phyloP scores from a whole-genome alignment of 257 asterid species.

The Nicotiana obtusifolia region DNA sequence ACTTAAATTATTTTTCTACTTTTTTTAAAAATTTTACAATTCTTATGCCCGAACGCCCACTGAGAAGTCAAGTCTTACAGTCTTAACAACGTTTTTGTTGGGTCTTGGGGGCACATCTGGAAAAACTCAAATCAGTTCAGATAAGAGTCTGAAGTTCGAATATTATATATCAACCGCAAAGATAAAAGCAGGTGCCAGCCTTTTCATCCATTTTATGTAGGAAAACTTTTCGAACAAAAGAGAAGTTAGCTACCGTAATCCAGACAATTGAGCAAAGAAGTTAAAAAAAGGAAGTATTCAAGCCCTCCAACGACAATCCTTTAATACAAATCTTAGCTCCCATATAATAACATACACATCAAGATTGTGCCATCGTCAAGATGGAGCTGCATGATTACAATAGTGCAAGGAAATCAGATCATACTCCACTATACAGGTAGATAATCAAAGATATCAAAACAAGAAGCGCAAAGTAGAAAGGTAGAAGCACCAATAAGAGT shows the following conservation, averaged over 20 bases:
- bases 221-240: background rate
- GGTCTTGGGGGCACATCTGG: slow-evolving; percentile 8
- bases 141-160: background rate
- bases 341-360: background rate
- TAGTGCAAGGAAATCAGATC: background rate
- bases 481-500: background rate
- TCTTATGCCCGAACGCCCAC: too few relatives aligned
- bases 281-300: background rate
- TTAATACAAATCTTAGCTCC: background rate
- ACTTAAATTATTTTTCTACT: too few relatives aligned
- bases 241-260: background rate
- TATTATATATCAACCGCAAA: background rate
- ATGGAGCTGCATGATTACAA: background rate
- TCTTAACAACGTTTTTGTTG: slow-evolving; percentile 4
- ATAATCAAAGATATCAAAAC: background rate
- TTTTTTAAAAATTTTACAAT: too few relatives aligned
- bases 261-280: background rate
- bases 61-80: background rate
- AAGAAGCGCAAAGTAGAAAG: background rate
- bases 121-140: background rate
- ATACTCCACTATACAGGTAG: background rate
- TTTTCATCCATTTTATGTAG: background rate
- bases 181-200: background rate
- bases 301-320: background rate
- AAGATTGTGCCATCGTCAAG: background rate